Evolutionary conservation across 441 rosid genomes (phyloP), one percentile per base, ranked within the genome.

Genomic region (Gossypium aridum): DNA sequence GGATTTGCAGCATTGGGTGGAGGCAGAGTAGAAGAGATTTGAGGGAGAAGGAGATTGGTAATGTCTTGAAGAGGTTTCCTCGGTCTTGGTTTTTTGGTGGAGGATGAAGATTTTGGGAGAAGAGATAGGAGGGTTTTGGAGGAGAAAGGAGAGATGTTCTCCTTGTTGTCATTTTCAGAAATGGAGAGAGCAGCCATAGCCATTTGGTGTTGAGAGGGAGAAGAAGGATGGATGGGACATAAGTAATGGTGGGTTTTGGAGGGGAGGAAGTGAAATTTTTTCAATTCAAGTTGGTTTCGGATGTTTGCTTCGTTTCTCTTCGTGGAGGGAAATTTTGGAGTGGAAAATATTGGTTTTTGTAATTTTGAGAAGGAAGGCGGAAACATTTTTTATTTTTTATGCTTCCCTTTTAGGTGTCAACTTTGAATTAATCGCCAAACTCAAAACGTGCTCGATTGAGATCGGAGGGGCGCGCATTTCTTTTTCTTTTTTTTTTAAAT

Each of bases 21-120:
- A 63, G 47, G 70, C 14, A 82, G 31, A 20, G 43, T 12, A 23
- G 71, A 70, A 64, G 14, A 1, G 19, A 70, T 17, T 43, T 60
- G 60, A 12, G 31, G 57, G 65, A 75, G 26, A 10, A 82, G 28
- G 64, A 80, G 77, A 16, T 72, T 31, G 76, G 86, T 80, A 13
- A 84, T 78, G 57, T 86, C 88, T 60, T 77, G 80, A 57, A 84
- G 87, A 19, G 87, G 85, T 8, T 57, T 71, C 73, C 85, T 76
- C 7, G 10, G 10, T 72, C 75, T 74, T 53, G 72, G 54, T 39
- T 22, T 75, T 13, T 63, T 22, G 10, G 22, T 25, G 28, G 61
- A 69, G 9, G 55, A 20, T 2, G 73, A 70, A 64, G 82, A 69
- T 19, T 63, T 77, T 0, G 61, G 13, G 17, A 55, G 28, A 31